These are phyloP conservation scores for Chytriomyces confervae DNA, from an alignment of 192 early-diverging fungal genomes.

Conservation along the genomic window DNA sequence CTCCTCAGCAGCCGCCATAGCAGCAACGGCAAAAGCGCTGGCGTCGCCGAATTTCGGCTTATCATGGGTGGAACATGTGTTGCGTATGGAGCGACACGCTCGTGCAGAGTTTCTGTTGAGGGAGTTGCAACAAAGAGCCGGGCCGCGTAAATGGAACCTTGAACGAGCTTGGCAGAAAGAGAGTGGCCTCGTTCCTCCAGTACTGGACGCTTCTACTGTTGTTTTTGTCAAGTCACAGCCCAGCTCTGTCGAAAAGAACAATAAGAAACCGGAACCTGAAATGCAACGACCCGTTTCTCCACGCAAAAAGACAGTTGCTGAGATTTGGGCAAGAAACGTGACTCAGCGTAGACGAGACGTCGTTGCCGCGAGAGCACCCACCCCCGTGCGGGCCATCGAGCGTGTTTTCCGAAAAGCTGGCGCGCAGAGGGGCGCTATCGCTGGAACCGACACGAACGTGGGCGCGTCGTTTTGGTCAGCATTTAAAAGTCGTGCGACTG, in stretches of 20 bases:
- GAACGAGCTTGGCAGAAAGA: constrained; percentile 13
- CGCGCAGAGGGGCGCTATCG: too few relatives aligned
- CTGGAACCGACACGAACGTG: too few relatives aligned
- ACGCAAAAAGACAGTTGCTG: background rate
- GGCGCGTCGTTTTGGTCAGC: too few relatives aligned
- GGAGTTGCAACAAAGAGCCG: constrained; percentile 13
- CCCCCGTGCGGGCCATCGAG: background rate
- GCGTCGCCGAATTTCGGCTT: background rate
- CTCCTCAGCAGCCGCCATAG: background rate
- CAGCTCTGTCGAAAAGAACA: constrained; percentile 4
- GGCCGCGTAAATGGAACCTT: constrained; percentile 9
- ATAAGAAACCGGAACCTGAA: background rate
- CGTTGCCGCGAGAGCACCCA: background rate
- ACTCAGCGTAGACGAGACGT: background rate
- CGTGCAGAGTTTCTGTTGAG: constrained; percentile 27
- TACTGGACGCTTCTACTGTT: background rate
- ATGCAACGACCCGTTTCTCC: background rate
- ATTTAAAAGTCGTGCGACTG: too few relatives aligned
- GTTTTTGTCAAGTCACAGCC: background rate
- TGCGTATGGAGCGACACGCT: constrained; percentile 30
- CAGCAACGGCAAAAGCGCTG: background rate
- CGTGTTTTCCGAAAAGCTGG: constrained; percentile 12
- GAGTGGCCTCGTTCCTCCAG: background rate
- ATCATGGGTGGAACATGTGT: constrained; percentile 22
- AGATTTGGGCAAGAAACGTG: background rate